Base-by-base conservation (phyloP, 106 monocot species). In the Allium fistulosum region DNA sequence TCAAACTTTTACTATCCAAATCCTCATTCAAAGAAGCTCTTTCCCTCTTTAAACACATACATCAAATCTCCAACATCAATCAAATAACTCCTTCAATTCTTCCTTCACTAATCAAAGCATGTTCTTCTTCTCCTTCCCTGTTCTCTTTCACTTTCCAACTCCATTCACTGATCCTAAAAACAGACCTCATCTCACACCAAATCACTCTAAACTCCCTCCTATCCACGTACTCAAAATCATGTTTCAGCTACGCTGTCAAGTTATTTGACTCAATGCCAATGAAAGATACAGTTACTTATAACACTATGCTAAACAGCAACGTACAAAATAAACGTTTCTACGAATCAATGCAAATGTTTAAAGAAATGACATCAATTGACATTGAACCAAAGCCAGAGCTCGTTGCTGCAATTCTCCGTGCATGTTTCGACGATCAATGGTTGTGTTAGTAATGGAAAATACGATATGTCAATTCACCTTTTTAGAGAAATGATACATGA, bases 51-150 rank as follows among this genome's bases (percentile, higher is more conserved):
- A 80, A 75, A 17, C 71, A 71, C 22, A 71, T 70, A 11, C 0
- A 37, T 37, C 75, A 61, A 9, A 64, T 59, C n/a, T 66, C 65
- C 16, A 51, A 57, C 28, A 17, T 53, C 59, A 5, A 5, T 37
- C 68, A 57, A 37, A 15, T 22, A 66, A 14, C 15, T 26, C 53
- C 65, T 12, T 46, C 67, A 27, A 28, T 62, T 26, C 75, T 80
- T 67, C 80, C 75, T 26, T 75, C 71, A 12, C 50, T 81, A 8
- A 59, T 81, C 57, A 81, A 76, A 66, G 56, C 71, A 26, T 81
- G 48, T 68, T 61, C 58, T 16, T 80, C 51, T 67, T 56, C 58
- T 67, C 37, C 37, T 37, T 37, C 37, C 4, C 5, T 37, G 2
- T 71, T 81, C 55, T 49, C 50, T 16, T 49, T 72, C 48, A 67